Evolutionary conservation across 768 basidiomycete genomes (phyloP), one percentile per base, ranked within the genome.

Genomic region (Tylopilus rubrobrunneus): DNA sequence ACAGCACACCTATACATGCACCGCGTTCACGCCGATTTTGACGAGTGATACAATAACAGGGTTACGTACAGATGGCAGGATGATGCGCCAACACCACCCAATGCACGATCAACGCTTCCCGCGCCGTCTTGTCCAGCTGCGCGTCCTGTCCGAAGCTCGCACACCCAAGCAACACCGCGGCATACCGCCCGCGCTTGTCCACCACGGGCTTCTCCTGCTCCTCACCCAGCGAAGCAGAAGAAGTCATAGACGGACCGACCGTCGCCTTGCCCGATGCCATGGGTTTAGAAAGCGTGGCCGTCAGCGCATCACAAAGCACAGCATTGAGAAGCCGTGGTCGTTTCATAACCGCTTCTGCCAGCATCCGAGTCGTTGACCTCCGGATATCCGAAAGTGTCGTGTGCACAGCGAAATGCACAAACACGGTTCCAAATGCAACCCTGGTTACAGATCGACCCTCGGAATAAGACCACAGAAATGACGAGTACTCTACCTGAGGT

Each of bases 41-140:
- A 10, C 15, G 5, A n/a, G 11, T 17, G 21, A 45, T 27, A 40
- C 17, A 15, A n/a, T 3, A 4, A 23, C 19, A 17, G 3, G 4
- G 7, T 6, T 9, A 50, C 85, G 57, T 48, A 89, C 88, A 75
- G 45, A 83, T 74, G 41, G 72, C 71, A 7, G 80, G 76, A 71
- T 95, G 92, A 66, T 96, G 91, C 1, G 83, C 82, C 34, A 95
- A 63, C 17, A 92, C 76, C 14, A 92, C 57, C 47, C 82, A 71
- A 25, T 87, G 73, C 1, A 79, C 72, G 17, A 89, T 59, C 25
- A 81, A 54, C 4, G 68, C 63, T 57, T 85, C 83, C 48, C 76
- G 70, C 9, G 74, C 51, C 1, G 62, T 59, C 1, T 59, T 49
- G 7, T 79, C 78, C 3, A 77, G 61, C 21, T 23, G 21, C 21